These are phyloP conservation scores for Fusarium devonianum DNA, from an alignment of 2,329 filamentous ascomycete genomes.

Conservation along the genomic window DNA sequence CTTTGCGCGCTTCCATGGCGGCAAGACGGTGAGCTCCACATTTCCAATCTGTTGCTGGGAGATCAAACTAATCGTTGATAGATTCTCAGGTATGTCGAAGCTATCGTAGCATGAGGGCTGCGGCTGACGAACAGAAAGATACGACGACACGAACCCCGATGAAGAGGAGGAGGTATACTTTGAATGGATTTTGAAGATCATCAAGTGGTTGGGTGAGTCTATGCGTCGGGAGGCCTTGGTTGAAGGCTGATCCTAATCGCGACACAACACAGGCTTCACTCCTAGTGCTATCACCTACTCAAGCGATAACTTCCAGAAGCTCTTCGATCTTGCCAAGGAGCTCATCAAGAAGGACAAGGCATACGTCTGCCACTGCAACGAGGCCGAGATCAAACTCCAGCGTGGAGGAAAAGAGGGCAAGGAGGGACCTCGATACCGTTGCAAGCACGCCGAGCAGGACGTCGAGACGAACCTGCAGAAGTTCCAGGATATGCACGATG, in stretches of 20 bases:
- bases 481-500: slow-evolving; percentile 90
- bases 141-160: slow-evolving; percentile 95
- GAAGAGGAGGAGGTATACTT: slow-evolving; percentile 93
- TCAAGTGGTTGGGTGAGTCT: slow-evolving; percentile 70
- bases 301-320: slow-evolving; percentile 85
- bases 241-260: slow-evolving; percentile 9
- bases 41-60: neutral
- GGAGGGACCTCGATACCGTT: slow-evolving; percentile 74
- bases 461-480: slow-evolving; percentile 80
- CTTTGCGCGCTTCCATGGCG: slow-evolving; percentile 84
- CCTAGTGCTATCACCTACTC: slow-evolving; percentile 84
- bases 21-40: slow-evolving; percentile 54
- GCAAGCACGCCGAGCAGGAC: slow-evolving; percentile 77
- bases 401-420: slow-evolving; percentile 77
- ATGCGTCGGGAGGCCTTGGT: neutral
- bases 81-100: slow-evolving; percentile 42
- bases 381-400: slow-evolving; percentile 85
- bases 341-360: slow-evolving; percentile 73
- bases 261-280: slow-evolving; percentile 62
- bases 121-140: slow-evolving; percentile 57
- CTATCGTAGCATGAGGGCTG: neutral
- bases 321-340: slow-evolving; percentile 90
- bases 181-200: slow-evolving; percentile 85
- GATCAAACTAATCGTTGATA: slow-evolving; percentile 27
- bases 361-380: slow-evolving; percentile 89